Percentiles rank a stretch among this genome's conserved stretches.
Evolutionary conservation across 768 basidiomycete species (phyloP).

Genomic region (Auricularia sp.): DNA sequence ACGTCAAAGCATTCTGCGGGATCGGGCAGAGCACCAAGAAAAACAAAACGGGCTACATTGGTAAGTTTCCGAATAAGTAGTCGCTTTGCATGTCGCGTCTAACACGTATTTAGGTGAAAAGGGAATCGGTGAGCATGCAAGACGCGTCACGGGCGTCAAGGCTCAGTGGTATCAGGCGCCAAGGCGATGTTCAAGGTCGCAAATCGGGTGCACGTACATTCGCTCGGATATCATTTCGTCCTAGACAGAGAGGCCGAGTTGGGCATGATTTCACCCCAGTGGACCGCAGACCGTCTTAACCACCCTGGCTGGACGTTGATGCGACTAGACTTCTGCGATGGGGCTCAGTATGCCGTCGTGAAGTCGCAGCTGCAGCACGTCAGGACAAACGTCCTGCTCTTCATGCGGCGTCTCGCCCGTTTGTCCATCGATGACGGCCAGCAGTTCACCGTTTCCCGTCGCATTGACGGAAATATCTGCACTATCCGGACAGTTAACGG

Average conservation of each 20-base stretch:
- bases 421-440: neutral
- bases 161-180: constrained; percentile 10
- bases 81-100: neutral
- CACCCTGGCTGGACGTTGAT: constrained; percentile 16
- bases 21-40: constrained; percentile 19
- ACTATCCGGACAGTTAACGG: neutral
- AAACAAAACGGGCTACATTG: constrained; percentile 8
- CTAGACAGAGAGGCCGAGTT: constrained; percentile 11
- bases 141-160: neutral
- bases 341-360: constrained; percentile 6
- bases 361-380: constrained; percentile 9
- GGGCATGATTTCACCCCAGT: constrained; percentile 19
- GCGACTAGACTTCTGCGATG: constrained; percentile 9
- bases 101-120: constrained; percentile 15
- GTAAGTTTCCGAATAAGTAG: neutral
- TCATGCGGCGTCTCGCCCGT: neutral
- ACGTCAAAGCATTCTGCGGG: constrained; percentile 17
- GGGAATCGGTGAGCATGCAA: constrained; percentile 14
- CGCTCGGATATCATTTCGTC: constrained; percentile 13
- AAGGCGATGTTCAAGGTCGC: constrained; percentile 21
- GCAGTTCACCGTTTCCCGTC: neutral
- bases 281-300: neutral
- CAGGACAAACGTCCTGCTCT: constrained; percentile 15
- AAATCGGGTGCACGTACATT: constrained; percentile 14
- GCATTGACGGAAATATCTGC: neutral